Evolutionary conservation across 2,329 filamentous ascomycete species (phyloP).

Genomic region (Claviceps humidiphila): DNA sequence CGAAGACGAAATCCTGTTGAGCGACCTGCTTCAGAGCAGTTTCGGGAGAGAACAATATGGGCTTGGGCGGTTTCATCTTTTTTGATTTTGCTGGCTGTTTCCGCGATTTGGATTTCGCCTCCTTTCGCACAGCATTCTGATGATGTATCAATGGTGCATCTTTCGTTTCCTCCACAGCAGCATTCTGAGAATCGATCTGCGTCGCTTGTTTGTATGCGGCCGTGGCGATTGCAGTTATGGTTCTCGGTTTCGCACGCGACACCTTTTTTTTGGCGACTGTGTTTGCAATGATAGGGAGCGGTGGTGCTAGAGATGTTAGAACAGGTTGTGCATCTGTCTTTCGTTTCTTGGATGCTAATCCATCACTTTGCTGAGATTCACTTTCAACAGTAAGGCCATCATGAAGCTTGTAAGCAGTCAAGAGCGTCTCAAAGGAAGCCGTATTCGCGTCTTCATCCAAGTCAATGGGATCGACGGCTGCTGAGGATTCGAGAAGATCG

Average conservation of each 20-base stretch:
- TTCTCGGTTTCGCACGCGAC: slow-evolving; percentile 57
- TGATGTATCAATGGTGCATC: slow-evolving; percentile 1
- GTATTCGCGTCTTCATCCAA: slow-evolving; percentile 6
- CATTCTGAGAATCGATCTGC: slow-evolving; percentile 17
- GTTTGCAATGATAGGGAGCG: slow-evolving; percentile 7
- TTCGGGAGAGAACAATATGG: slow-evolving; percentile 51
- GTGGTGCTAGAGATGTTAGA: not conserved
- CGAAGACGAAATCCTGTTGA: slow-evolving; percentile 68
- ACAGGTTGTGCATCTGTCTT: slow-evolving; percentile 5
- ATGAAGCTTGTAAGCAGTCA: slow-evolving; percentile 27
- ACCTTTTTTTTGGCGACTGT: slow-evolving; percentile 35
- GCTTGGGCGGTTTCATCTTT: slow-evolving; percentile 25
- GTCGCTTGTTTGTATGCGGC: slow-evolving; percentile 43
- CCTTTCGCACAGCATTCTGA: slow-evolving; percentile 11
- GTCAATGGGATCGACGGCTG: slow-evolving; percentile 6
- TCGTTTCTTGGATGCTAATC: not conserved
- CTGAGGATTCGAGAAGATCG: slow-evolving; percentile 18
- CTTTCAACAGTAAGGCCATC: slow-evolving; percentile 8
- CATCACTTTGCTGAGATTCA: not conserved
- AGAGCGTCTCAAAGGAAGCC: slow-evolving; percentile 30
- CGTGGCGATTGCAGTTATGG: slow-evolving; percentile 66
- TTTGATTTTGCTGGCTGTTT: slow-evolving; percentile 18
- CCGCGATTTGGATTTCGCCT: slow-evolving; percentile 20
- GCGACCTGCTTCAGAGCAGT: slow-evolving; percentile 53
- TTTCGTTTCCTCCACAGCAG: not conserved